phyloP scores from a whole-genome alignment of 163 green algal species.

The Chlorella variabilis region DNA sequence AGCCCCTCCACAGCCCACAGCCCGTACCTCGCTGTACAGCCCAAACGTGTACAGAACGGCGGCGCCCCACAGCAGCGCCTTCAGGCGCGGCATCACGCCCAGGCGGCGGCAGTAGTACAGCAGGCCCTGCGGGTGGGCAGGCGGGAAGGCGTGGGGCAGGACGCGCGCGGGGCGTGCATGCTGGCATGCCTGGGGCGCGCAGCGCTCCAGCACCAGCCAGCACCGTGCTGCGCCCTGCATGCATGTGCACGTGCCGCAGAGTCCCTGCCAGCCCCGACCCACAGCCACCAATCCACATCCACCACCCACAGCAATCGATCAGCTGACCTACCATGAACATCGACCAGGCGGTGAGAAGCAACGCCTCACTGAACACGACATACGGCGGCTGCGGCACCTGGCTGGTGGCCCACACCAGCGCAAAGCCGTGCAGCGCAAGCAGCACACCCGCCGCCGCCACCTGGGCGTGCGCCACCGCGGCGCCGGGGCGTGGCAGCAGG shows the following conservation, averaged over 20 bases:
- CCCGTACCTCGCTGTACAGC: slow-evolving; percentile 31
- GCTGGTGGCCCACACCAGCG: slow-evolving; percentile 13
- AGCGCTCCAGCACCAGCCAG: too few species aligned
- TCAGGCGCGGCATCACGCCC: background rate
- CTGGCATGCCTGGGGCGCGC: too few species aligned
- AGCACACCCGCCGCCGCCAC: background rate
- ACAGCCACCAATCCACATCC: too few species aligned
- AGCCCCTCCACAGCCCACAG: too few species aligned
- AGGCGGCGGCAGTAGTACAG: slow-evolving; percentile 18
- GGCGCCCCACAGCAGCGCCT: slow-evolving; percentile 8
- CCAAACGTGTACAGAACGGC: slow-evolving; percentile 19
- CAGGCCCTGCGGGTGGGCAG: slow-evolving; percentile 4
- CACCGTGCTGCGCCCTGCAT: too few species aligned
- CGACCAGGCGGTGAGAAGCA: slow-evolving; percentile 26
- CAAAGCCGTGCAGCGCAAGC: slow-evolving; percentile 12
- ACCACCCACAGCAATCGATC: too few species aligned
- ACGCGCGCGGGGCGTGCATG: background rate
- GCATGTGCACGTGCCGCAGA: too few species aligned
- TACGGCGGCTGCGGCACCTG: slow-evolving; percentile 34
- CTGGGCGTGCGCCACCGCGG: background rate
- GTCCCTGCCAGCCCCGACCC: too few species aligned
- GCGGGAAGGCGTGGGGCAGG: too few species aligned
- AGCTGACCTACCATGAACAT: slow-evolving; percentile 19
- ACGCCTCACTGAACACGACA: slow-evolving; percentile 6
- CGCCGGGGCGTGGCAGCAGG: slow-evolving; percentile 1